A percentile compares a stretch with the other conserved stretches of the same genome.
Evolutionary conservation across 768 basidiomycete species (phyloP).

Genomic region (Lactarius sp.): DNA sequence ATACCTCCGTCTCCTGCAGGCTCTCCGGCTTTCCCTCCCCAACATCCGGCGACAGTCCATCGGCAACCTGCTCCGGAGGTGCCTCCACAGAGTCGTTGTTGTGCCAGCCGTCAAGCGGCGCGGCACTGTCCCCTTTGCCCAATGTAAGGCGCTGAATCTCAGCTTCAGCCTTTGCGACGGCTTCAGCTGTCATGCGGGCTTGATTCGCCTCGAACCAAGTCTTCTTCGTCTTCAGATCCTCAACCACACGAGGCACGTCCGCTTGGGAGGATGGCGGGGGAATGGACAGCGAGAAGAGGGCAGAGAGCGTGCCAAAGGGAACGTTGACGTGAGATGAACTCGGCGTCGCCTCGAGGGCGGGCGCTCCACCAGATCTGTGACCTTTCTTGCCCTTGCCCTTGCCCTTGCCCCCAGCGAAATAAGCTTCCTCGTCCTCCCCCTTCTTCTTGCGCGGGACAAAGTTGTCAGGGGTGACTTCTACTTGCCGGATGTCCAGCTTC

Average conservation of each 20-base stretch:
- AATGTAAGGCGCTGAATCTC: conserved; percentile 62
- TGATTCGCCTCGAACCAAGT: conserved; percentile 95
- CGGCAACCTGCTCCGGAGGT: conserved; percentile 40
- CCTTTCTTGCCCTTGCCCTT: conserved; percentile 67
- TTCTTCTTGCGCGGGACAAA: conserved; percentile 87
- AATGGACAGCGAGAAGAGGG: conserved; percentile 83
- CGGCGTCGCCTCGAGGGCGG: conserved; percentile 37
- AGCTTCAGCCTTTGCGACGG: conserved; percentile 73
- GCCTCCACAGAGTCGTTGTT: conserved; percentile 39
- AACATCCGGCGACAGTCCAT: conserved; percentile 37
- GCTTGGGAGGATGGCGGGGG: conserved; percentile 73
- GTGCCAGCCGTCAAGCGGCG: conserved; percentile 33
- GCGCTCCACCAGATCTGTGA: conserved; percentile 30
- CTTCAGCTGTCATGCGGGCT: conserved; percentile 69
- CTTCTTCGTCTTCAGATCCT: conserved; percentile 91
- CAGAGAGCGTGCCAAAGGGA: conserved; percentile 80
- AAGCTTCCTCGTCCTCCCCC: conserved; percentile 74
- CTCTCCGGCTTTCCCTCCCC: conserved; percentile 43
- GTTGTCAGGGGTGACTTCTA: conserved; percentile 67
- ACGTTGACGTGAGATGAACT: conserved; percentile 55
- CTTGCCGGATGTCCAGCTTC: conserved; percentile 79
- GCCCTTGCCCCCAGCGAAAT: conserved; percentile 61
- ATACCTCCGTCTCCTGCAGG: conserved; percentile 33
- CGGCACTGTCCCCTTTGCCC: conserved; percentile 35
- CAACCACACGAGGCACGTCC: conserved; percentile 80